Base-by-base conservation (phyloP, 2,329 filamentous ascomycete genomes). In the Aspergillus sp. region DNA sequence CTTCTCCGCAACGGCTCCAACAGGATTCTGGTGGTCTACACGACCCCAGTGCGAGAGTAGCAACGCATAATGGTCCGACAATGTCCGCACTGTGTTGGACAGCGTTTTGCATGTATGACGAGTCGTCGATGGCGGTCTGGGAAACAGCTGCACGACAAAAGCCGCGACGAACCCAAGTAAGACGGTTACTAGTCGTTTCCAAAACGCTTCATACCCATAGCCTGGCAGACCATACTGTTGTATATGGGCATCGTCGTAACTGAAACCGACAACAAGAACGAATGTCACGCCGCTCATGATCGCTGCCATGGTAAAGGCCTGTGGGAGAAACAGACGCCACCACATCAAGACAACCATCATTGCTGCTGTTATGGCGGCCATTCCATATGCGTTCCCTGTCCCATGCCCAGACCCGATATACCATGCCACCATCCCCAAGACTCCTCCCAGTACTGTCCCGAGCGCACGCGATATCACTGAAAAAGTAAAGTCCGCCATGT, bases 371-470 rank as follows among this genome's bases (percentile, higher is more conserved):
- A 72, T 65, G 1, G 78, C 79, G 2, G 69, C 76, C 45, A 81
- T 62, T 0, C 79, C 79, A 19, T 79, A 81, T 0, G 78, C 71
- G 52, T 80, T 81, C 0, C 79, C 79, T 0, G 60, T 51, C 0
- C 79, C 79, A 22, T 61, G 60, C 0, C 77, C 79, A 1, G 79
- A 76, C 0, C 78, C 79, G 16, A 79, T 75, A 38, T 82, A 81
- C 79, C 79, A 82, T 1, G 72, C 72, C 0, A 76, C 62, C 59
- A 81, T 65, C 0, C 75, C 79, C 7, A 79, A 46, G 0, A 76
- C 59, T 13, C 79, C 79, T 0, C 79, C 79, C 9, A 77, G 52
- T 0, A 81, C 54, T 0, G 78, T 80, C 5, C 75, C 79, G 1
- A 72, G 47, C 0, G 63, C 59, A 19, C 79, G 69, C 1, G 70